These are phyloP conservation scores for Sporothrix protearum DNA, from an alignment of 2,329 filamentous ascomycete genomes.

Conservation along the genomic window DNA sequence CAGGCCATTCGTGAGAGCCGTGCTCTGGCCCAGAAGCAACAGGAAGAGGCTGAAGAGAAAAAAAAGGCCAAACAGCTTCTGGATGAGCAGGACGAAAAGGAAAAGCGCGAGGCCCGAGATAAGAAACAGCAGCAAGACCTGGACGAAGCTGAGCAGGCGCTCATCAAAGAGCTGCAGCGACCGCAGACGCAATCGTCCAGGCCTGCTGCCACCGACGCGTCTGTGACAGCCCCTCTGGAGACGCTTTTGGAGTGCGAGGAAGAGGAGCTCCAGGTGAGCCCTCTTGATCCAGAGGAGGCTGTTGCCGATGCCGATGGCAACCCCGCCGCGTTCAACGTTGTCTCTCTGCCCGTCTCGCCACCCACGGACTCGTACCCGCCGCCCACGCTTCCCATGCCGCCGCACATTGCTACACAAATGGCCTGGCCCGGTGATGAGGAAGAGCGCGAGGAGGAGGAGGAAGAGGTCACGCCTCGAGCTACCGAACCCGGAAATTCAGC, in stretches of 20 bases:
- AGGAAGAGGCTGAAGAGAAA: constrained; percentile 14
- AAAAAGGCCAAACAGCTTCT: constrained; percentile 23
- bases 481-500: too few relatives aligned
- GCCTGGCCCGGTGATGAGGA: constrained; percentile 28
- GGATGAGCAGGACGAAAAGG: constrained; percentile 19
- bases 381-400: constrained; percentile 15
- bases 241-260: not conserved
- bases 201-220: not conserved
- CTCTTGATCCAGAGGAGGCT: constrained; percentile 3
- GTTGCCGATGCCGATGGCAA: not conserved
- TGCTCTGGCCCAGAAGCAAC: constrained; percentile 33
- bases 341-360: not conserved
- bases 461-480: not conserved
- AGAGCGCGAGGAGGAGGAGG: not conserved
- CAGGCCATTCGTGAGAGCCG: constrained; percentile 45
- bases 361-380: constrained; percentile 20
- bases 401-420: constrained; percentile 20
- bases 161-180: constrained; percentile 2
- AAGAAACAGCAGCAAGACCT: not conserved
- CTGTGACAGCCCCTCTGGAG: not conserved
- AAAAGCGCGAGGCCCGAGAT: not conserved
- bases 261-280: constrained; percentile 15
- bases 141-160: not conserved
- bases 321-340: not conserved
- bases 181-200: not conserved